phyloP scores from a whole-genome alignment of 345 rosid species.

The Salix brachista region DNA sequence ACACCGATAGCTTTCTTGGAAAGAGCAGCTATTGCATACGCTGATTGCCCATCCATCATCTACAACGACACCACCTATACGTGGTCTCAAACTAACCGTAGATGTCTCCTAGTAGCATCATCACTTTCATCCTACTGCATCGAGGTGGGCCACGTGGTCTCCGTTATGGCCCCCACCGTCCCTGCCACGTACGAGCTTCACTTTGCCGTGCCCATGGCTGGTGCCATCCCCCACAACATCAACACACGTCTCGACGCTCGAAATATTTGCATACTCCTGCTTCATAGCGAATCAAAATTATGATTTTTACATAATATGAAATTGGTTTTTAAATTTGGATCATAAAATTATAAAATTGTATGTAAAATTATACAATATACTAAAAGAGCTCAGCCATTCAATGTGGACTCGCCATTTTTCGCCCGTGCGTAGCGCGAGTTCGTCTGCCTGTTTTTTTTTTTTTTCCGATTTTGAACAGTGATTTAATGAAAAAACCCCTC shows the following conservation, averaged over 20 bases:
- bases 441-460: too few relatives aligned
- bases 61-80: conserved; percentile 49
- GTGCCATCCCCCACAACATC: conserved; percentile 72
- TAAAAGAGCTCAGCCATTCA: too few relatives aligned
- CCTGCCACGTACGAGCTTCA: conserved; percentile 93
- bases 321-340: too few relatives aligned
- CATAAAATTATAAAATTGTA: too few relatives aligned
- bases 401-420: too few relatives aligned
- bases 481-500: too few relatives aligned
- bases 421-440: too few relatives aligned
- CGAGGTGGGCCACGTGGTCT: conserved; percentile 49
- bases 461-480: too few relatives aligned
- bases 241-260: conserved; percentile 85
- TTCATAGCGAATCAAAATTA: conserved; percentile 45
- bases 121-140: conserved; percentile 53
- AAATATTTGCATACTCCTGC: conserved; percentile 59
- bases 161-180: conserved; percentile 64
- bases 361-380: too few relatives aligned
- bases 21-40: conserved; percentile 72
- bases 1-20: conserved; percentile 45
- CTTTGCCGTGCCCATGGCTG: conserved; percentile 75
- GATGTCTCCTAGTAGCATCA: conserved; percentile 74
- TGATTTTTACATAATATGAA: too few relatives aligned
- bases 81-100: conserved; percentile 70
- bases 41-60: conserved; percentile 59